Conservation (phyloP, 257 asterid species). For the Hygrophila difformis region DNA sequence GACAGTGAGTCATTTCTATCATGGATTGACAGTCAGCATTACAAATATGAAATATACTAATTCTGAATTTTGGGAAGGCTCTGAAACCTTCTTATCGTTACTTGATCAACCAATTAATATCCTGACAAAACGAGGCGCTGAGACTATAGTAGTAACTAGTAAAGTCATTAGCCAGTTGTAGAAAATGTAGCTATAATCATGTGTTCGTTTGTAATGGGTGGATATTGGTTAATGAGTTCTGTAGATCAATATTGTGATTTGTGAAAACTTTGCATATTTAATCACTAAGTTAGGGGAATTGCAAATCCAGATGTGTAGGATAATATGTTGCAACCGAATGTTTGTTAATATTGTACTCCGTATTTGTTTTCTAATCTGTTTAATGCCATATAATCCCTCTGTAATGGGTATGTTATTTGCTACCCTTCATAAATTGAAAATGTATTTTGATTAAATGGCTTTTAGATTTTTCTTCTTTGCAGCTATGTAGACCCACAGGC, state of each 20-base stretch:
- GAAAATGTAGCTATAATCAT: constrained; percentile 2
- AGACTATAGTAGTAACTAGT: background rate
- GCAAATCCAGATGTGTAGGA: background rate
- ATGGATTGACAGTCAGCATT: constrained; percentile 4
- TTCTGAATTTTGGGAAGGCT: constrained; percentile 1
- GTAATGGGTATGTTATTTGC: no score
- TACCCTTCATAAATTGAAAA: no score
- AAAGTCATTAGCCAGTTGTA: constrained; percentile 2
- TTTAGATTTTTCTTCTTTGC: constrained; percentile 22
- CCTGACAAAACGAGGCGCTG: constrained; percentile 1
- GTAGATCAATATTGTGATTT: background rate
- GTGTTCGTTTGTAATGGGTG: constrained; percentile 2
- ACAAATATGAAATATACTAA: constrained; percentile 3
- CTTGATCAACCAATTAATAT: constrained; percentile 7
- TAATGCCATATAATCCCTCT: background rate
- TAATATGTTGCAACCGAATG: background rate
- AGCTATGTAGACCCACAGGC: constrained; percentile 94
- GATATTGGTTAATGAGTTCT: background rate
- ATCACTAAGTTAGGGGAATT: no score
- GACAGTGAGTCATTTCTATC: constrained; percentile 3
- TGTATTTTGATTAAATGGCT: constrained; percentile 1
- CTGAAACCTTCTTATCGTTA: background rate
- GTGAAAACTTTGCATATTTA: no score
- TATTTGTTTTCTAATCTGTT: background rate
- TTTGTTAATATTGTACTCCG: constrained; percentile 1